Evolutionary conservation across 169 alveolate species (phyloP), one percentile per base, ranked within the genome.

Genomic region (Sarcocystis neurona): DNA sequence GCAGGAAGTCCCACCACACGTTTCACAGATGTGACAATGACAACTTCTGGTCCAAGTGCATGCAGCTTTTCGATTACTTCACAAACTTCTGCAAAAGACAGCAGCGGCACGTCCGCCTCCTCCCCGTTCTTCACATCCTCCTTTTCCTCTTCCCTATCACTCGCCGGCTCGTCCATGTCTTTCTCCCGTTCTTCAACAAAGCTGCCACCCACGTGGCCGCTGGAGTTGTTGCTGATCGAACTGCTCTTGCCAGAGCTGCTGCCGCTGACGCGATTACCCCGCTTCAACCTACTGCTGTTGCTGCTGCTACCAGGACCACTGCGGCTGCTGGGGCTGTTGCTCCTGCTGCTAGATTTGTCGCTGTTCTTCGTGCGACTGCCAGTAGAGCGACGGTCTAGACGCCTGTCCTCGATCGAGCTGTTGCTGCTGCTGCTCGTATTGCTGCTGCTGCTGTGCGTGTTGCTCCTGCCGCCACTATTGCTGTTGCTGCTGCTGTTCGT

Each of bases 11-110:
- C n/a, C n/a, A n/a, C n/a, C n/a, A 58, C 34, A 0, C 58, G 74
- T 23, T 63, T 53, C 39, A 41, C 60, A 10, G 89, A 87, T 20
- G 88, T 79, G 68, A 87, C 8, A 2, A 79, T 23, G 6, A 91
- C 88, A 48, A 63, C 85, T 56, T 78, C 84, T 20, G 84, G 92
- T 5, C 94, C 90, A 15, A 6, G 8, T 39, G 66, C 66, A 46
- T 91, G 88, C 34, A 86, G 77, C 74, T 47, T 74, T 41, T 46
- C 77, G 0, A 75, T 70, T 8, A 53, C 63, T 85, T 39, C 15
- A 46, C 32, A 43, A 20, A 43, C 84, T 0, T 32, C 92, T 60
- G 56, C 12, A 3, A 75, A 46, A 20, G 90, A 47, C 18, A 46
- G 27, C 18, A 32, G 74, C 12, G 23, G 85, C 15, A 43, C 44